Evolutionary conservation across 768 basidiomycete genomes (phyloP).

Genomic region (Leccinum variicolor): DNA sequence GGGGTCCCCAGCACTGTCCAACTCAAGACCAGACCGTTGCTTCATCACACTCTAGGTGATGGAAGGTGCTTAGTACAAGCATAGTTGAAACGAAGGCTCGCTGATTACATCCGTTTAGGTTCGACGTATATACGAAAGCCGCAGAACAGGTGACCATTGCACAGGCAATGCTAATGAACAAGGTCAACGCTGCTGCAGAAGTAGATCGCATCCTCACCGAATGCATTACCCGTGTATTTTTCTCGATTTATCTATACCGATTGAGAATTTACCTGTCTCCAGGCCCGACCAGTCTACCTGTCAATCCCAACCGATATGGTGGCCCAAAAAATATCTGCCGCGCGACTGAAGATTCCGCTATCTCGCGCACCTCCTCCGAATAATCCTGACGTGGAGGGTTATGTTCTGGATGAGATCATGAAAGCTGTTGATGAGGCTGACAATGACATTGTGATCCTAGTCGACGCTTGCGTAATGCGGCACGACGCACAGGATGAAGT

Average conservation of each 20-base stretch:
- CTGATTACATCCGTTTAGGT: slow-evolving; percentile 40
- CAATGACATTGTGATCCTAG: slow-evolving; percentile 65
- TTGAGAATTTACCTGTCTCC: not conserved
- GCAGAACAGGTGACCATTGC: slow-evolving; percentile 71
- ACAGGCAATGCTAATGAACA: slow-evolving; percentile 56
- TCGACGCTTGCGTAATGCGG: slow-evolving; percentile 78
- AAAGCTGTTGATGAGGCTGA: slow-evolving; percentile 58
- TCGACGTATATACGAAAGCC: slow-evolving; percentile 75
- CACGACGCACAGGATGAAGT: slow-evolving; percentile 65
- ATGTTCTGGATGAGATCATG: slow-evolving; percentile 71
- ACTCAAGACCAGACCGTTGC: slow-evolving; percentile 65
- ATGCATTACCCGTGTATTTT: slow-evolving; percentile 53
- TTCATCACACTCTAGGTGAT: slow-evolving; percentile 89
- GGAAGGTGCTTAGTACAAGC: slow-evolving; percentile 45
- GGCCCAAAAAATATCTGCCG: slow-evolving; percentile 59
- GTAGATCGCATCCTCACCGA: slow-evolving; percentile 79
- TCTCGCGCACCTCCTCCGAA: slow-evolving; percentile 48
- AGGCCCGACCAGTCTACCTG: slow-evolving; percentile 87
- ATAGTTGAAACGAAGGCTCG: not conserved
- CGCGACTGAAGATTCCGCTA: slow-evolving; percentile 59
- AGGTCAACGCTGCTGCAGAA: slow-evolving; percentile 54
- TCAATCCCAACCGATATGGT: slow-evolving; percentile 84
- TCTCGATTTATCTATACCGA: not conserved
- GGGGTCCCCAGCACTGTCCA: slow-evolving; percentile 76
- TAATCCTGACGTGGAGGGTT: slow-evolving; percentile 56